Conservation (phyloP, 2,329 filamentous ascomycete genomes). For the Amphichorda felina region DNA sequence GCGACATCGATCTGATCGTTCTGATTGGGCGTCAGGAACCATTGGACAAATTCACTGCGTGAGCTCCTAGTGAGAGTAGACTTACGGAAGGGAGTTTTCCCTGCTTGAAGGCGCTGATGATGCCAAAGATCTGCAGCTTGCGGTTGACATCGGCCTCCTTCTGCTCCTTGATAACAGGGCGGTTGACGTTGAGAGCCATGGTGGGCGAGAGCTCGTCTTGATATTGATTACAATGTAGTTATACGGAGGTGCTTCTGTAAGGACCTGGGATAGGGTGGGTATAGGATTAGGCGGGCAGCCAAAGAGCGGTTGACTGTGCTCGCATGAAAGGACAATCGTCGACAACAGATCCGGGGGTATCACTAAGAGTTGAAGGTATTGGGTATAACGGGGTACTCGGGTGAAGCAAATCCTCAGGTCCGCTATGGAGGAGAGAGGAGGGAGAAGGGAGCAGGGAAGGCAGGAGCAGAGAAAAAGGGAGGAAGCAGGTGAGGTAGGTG, state of each 20-base stretch:
- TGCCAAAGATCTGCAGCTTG: slow-evolving; percentile 93
- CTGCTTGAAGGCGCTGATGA: slow-evolving; percentile 70
- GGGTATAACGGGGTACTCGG: too few relatives aligned
- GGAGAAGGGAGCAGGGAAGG: not conserved
- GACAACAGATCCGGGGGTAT: slow-evolving; percentile 2
- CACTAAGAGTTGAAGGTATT: slow-evolving; percentile 2
- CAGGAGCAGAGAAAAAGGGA: not conserved
- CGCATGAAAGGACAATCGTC: too few relatives aligned
- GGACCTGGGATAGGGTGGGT: too few relatives aligned
- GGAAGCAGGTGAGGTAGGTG: not conserved
- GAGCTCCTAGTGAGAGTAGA: slow-evolving; percentile 9
- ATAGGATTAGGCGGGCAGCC: too few relatives aligned
- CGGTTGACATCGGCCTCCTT: slow-evolving; percentile 83
- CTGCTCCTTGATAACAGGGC: slow-evolving; percentile 57
- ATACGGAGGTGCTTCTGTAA: too few relatives aligned
- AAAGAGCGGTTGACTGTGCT: too few relatives aligned
- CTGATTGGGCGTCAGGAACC: slow-evolving; percentile 33
- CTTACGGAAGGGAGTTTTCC: slow-evolving; percentile 85
- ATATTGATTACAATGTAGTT: too few relatives aligned
- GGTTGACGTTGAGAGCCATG: slow-evolving; percentile 49
- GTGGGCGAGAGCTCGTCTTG: slow-evolving; percentile 4
- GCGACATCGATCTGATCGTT: slow-evolving; percentile 95
- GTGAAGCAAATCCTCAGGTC: too few relatives aligned
- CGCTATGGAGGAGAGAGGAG: too few relatives aligned
- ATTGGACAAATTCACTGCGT: too few relatives aligned